Base-by-base conservation (phyloP, 148 eudicot genomes). In the Camellia lanceoleosa region DNA sequence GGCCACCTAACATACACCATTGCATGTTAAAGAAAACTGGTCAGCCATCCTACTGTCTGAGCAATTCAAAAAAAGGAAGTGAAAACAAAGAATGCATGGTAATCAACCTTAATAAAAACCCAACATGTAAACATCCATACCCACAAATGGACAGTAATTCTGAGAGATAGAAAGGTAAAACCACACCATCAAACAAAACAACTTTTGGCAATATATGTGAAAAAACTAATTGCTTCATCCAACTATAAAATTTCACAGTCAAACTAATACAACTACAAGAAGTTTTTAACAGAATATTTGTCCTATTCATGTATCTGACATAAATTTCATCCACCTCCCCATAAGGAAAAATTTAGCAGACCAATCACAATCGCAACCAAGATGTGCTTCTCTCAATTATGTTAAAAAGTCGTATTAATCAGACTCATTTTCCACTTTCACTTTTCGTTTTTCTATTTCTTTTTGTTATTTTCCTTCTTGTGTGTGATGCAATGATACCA, bases 1-100 rank as follows among this genome's bases (percentile, higher is more conserved):
- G 75, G 98, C 90, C 78, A 96, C 98, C 99, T 96, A 83, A 67
- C 43, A 82, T n/a, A 61, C 16, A 62, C 42, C 51, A 63, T 30
- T 43, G 67, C 23, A 71, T 64, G 20, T 11, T 16, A 54, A 54
- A 73, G 46, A 71, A 60, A 76, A 62, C 63, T 18, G 59, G 55
- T 23, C 38, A 59, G 70, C 44, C 66, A 60, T 38, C 30, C n/a
- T 38, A 46, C 38, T 71, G 10, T 7, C 58, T 55, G 6, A 67
- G 15, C 3, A 68, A 14, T 68, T 70, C 12, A 44, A 54, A 20
- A 42, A 5, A 14, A 12, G 46, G 42, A 78, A 49, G 11, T 12
- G 10, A 41, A 62, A 38, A 13, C 49, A 56, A 13, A 51, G 5
- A 70, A 47, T 38, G 12, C n/a, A 30, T 12, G 43, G 52, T 14